Base-by-base conservation (phyloP, 2,329 filamentous ascomycete genomes). In the Penicillium paneum region DNA sequence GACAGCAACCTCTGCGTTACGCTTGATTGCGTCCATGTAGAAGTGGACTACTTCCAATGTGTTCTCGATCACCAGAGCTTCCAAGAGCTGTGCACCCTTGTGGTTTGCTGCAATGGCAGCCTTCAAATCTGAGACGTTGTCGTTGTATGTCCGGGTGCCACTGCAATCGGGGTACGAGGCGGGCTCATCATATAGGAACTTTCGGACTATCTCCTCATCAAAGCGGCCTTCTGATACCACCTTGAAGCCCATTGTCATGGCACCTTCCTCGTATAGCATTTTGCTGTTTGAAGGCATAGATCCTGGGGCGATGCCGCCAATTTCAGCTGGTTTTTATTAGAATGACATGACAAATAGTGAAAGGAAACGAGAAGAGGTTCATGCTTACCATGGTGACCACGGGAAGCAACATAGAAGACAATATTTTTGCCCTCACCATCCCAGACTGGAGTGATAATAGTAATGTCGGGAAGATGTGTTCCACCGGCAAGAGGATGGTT, bases 401-500 rank as follows among this genome's bases (percentile, higher is more conserved):
- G 82, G 5, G 87, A 90, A 0, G 89, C 89, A 1, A 90, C 89
- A 58, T 91, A 93, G 11, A 34, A 6, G 15, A 19, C 80, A 21
- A 88, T 55, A 47, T 64, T 68, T 85, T 0, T 42, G 6, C n/a
- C 26, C 5, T 42, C 40, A 3, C 13, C 26, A 29, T 42, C 26
- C 40, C 40, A 42, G 10, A 42, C 40, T 29, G 40, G 40, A 17
- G 40, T 42, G 15, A 42, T 3, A 13, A 42, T 42, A 29, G 89
- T 94, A 54, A 94, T 90, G 66, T 94, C 89, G 1, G 89, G 89
- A 26, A 94, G 74, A 76, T 94, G 90, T 0, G 90, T 95, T 39
- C 90, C 90, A 29, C 90, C 90, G 65, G 86, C 92, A 69, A 90
- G 90, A 1, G 90, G 90, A 66, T 94, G 90, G 64, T 94, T 94